Conservation (phyloP, 371 early-diverging fungal genomes). For the Mucor racemosus region DNA sequence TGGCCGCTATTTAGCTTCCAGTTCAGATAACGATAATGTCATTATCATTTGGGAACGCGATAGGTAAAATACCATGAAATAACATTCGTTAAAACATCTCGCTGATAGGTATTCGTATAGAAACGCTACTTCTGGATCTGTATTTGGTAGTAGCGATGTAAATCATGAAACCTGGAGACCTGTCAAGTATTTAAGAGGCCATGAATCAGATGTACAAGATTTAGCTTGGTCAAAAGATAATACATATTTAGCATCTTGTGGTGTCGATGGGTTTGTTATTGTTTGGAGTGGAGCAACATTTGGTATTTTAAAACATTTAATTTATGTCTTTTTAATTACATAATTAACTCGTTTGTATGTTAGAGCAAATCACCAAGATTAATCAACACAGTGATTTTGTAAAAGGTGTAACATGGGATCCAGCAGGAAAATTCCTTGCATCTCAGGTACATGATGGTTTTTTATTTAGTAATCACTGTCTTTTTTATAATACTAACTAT, state of each 20-base stretch:
- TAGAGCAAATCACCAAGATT: conserved; percentile 68
- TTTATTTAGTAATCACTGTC: not conserved
- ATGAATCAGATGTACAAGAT: conserved; percentile 94
- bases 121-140: conserved; percentile 45
- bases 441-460: conserved; percentile 69
- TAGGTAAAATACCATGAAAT: conserved; percentile 35
- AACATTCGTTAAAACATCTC: not conserved
- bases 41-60: conserved; percentile 93
- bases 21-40: conserved; percentile 85
- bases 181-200: conserved; percentile 83
- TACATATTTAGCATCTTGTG: conserved; percentile 88
- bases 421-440: conserved; percentile 91
- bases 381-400: conserved; percentile 88
- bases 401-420: conserved; percentile 97
- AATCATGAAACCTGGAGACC: conserved; percentile 83
- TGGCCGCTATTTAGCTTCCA: conserved; percentile 85
- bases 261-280: conserved; percentile 82
- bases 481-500: not conserved
- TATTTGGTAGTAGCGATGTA: conserved; percentile 63
- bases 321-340: not conserved
- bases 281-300: conserved; percentile 89
- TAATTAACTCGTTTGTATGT: not conserved
- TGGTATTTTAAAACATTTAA: conserved; percentile 49
- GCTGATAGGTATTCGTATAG: conserved; percentile 11
- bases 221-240: conserved; percentile 95